phyloP scores from a whole-genome alignment of 352 stramenopile species.

The Thalassiosira hispida region DNA sequence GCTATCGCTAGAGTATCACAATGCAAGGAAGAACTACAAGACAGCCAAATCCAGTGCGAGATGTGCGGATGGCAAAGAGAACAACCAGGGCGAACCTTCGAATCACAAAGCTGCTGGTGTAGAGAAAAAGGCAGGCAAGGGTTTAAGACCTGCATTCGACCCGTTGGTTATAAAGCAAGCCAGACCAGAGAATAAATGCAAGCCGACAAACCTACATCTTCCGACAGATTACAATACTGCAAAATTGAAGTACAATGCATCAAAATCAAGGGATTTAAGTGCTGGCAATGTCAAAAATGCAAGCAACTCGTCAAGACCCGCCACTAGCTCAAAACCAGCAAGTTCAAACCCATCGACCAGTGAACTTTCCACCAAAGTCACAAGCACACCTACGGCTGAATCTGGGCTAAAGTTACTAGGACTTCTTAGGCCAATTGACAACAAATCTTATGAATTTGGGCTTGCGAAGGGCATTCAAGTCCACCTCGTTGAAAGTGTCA shows the following conservation, averaged over 20 bases:
- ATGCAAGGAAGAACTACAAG: conserved; percentile 33
- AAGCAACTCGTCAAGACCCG: neutral
- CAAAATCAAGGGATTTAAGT: conserved; percentile 12
- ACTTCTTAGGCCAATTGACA: conserved; percentile 30
- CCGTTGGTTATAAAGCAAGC: neutral
- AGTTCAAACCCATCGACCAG: neutral
- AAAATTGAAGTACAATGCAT: conserved; percentile 28
- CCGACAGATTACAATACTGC: conserved; percentile 17
- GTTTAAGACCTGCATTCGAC: conserved; percentile 2
- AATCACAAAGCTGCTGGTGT: neutral
- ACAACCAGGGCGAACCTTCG: conserved; percentile 2
- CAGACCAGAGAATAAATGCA: neutral
- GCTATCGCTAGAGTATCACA: conserved; percentile 32
- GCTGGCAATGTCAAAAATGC: neutral
- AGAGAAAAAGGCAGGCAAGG: neutral
- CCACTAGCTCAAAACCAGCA: conserved; percentile 1
- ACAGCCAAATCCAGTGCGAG: conserved; percentile 3
- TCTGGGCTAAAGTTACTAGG: conserved; percentile 24
- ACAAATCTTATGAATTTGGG: conserved; percentile 38
- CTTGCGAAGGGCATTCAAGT: conserved; percentile 41
- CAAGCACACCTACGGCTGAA: conserved; percentile 17
- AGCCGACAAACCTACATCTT: neutral
- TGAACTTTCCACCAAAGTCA: neutral
- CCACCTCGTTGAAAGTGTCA: conserved; percentile 58
- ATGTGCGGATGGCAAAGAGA: conserved; percentile 23